phyloP scores from a whole-genome alignment of 306 rosid species.

The Sesbania bispinosa region DNA sequence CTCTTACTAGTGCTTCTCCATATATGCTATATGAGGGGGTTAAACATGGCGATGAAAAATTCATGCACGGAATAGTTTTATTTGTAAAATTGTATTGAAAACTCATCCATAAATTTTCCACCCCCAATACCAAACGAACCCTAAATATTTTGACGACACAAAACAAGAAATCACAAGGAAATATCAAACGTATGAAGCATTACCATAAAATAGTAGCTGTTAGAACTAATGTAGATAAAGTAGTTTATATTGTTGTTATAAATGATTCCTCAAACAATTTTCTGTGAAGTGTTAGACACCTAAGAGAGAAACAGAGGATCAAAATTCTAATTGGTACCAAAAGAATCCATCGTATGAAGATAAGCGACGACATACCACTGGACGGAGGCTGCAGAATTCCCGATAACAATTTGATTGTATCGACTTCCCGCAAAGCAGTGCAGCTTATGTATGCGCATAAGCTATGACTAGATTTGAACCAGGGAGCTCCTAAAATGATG shows the following conservation, averaged over 20 bases:
- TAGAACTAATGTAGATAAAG: background rate
- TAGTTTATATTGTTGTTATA: background rate
- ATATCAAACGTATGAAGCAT: background rate
- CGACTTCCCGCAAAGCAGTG: slow-evolving; percentile 83
- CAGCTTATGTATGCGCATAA: slow-evolving; percentile 88
- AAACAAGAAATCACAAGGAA: background rate
- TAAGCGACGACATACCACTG: slow-evolving; percentile 22
- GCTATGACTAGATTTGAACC: slow-evolving; percentile 72
- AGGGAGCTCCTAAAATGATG: slow-evolving; percentile 62
- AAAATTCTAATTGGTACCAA: background rate
- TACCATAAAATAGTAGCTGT: background rate
- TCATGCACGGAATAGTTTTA: background rate
- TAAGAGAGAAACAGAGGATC: background rate
- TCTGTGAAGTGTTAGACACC: background rate
- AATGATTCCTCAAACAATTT: background rate
- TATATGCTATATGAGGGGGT: too few relatives aligned
- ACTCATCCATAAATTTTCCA: background rate
- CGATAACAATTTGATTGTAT: slow-evolving; percentile 59
- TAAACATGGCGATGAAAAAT: background rate
- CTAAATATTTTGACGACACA: background rate
- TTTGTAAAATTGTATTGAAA: background rate
- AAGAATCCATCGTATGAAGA: background rate
- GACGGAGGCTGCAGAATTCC: slow-evolving; percentile 44
- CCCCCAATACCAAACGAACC: background rate
- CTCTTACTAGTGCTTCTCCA: too few relatives aligned